A percentile compares a stretch with the other conserved stretches of the same genome.
These are phyloP conservation scores for Candida ipomoeae DNA, from an alignment of 805 yeast genomes.

Conservation along the genomic window DNA sequence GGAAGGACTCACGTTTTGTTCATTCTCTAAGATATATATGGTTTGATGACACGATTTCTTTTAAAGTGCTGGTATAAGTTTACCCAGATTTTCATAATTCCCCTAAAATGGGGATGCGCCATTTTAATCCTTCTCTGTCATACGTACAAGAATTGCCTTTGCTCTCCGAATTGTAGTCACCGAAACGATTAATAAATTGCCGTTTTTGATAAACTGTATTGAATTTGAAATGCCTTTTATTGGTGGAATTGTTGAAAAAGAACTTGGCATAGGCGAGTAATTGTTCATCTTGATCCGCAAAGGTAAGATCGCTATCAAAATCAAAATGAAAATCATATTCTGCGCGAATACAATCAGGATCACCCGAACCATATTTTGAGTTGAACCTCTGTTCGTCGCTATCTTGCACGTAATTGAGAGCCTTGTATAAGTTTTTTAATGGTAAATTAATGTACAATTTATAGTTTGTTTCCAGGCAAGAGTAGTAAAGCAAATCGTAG, in stretches of 20 bases:
- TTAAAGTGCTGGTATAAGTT: background rate
- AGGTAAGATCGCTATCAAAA: slow-evolving; percentile 3
- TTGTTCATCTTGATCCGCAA: slow-evolving; percentile 10
- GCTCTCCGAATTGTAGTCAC: slow-evolving; percentile 29
- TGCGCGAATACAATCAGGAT: slow-evolving; percentile 10
- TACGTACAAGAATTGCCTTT: slow-evolving; percentile 24
- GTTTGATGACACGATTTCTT: background rate
- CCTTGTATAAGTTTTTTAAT: slow-evolving; percentile 44
- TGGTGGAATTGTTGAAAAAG: slow-evolving; percentile 29
- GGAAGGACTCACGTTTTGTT: too few species aligned
- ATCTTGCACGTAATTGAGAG: slow-evolving; percentile 37
- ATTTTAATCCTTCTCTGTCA: slow-evolving; percentile 35
- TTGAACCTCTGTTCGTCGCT: slow-evolving; percentile 19
- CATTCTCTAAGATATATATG: background rate
- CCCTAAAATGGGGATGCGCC: slow-evolving; percentile 41
- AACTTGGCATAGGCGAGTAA: slow-evolving; percentile 32
- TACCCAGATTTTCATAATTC: slow-evolving; percentile 22
- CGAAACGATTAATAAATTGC: slow-evolving; percentile 40
- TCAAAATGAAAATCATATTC: slow-evolving; percentile 20
- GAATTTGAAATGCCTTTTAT: slow-evolving; percentile 34
- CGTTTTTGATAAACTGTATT: slow-evolving; percentile 39
- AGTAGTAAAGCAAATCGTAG: slow-evolving; percentile 39
- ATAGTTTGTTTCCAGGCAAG: slow-evolving; percentile 39
- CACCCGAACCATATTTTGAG: slow-evolving; percentile 17
- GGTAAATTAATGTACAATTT: slow-evolving; percentile 43